Percentiles rank a stretch among this genome's conserved stretches.
phyloP scores from a whole-genome alignment of 139 green algal species.

The Ettlia oleoabundans region DNA sequence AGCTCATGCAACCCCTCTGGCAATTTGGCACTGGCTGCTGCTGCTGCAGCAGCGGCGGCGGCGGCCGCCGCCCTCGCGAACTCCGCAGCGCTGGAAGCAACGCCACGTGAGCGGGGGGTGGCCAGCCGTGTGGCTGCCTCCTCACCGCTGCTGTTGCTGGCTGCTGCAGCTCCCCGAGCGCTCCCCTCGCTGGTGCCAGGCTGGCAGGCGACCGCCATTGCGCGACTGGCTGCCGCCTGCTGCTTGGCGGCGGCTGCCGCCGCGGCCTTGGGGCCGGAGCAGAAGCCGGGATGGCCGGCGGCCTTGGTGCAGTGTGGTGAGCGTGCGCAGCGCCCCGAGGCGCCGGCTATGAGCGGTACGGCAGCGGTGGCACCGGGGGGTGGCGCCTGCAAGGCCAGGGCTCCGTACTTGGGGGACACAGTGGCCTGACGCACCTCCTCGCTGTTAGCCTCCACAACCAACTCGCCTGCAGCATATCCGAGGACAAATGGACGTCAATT shows the following conservation, averaged over 20 bases:
- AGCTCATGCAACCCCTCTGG: slow-evolving; percentile 28
- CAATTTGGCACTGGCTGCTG: not conserved
- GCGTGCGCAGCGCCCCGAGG: slow-evolving; percentile 47
- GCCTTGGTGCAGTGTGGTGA: slow-evolving; percentile 62
- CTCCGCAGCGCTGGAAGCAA: not conserved
- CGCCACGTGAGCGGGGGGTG: not conserved
- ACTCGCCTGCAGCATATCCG: slow-evolving; percentile 24
- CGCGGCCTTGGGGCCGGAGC: slow-evolving; percentile 51
- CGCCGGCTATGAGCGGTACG: slow-evolving; percentile 40
- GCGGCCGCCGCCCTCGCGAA: no score
- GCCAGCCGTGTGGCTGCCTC: slow-evolving; percentile 13
- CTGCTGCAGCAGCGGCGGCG: no score
- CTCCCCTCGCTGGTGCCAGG: not conserved
- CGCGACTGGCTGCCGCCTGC: not conserved
- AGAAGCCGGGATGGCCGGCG: slow-evolving; percentile 63
- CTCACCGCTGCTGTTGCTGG: slow-evolving; percentile 27
- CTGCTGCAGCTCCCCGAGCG: not conserved
- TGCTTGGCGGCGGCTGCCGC: slow-evolving; percentile 22
- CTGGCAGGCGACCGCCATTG: not conserved
- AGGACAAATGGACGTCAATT: no score
- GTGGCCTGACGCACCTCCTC: slow-evolving; percentile 49
- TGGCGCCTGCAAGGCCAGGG: slow-evolving; percentile 27
- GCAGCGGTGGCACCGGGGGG: slow-evolving; percentile 29
- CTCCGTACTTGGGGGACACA: slow-evolving; percentile 54
- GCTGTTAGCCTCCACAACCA: slow-evolving; percentile 67